Percentiles rank a stretch among this genome's conserved stretches.
Conservation (phyloP, 1,284 basidiomycete species). For the Leccinum subrobustum region DNA sequence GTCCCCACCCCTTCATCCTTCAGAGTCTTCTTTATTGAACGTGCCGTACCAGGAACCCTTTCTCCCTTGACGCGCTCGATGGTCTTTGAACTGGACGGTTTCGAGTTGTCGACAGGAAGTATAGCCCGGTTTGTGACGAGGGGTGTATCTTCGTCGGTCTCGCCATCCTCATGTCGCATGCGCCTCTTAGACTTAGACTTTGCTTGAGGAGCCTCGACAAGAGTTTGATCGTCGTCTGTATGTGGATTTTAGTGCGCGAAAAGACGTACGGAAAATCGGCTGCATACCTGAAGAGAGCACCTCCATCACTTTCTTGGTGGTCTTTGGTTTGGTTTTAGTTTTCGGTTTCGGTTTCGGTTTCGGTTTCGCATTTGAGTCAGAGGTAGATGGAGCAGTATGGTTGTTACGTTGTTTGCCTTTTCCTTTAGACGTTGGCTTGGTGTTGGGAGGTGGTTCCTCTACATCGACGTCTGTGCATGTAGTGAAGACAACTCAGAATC, state of each 20-base stretch:
- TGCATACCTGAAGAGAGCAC: conserved; percentile 16
- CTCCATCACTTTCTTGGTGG: conserved; percentile 7
- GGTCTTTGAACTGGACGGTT: not conserved
- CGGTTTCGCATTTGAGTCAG: not conserved
- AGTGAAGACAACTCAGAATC: too few relatives aligned
- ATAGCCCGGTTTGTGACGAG: conserved; percentile 1
- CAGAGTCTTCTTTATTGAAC: conserved; percentile 1
- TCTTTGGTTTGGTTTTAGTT: conserved; percentile 8
- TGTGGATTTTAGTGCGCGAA: not conserved
- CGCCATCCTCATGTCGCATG: not conserved
- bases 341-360: too few relatives aligned
- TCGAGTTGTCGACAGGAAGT: not conserved
- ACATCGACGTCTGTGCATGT: too few relatives aligned
- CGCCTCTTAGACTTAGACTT: conserved; percentile 5
- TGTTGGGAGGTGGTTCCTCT: too few relatives aligned
- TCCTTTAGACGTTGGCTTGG: not conserved
- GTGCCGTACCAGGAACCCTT: not conserved
- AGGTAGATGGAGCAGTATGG: not conserved
- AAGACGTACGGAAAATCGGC: not conserved
- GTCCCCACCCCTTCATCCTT: not conserved
- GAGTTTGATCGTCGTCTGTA: conserved; percentile 30
- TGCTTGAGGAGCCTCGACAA: conserved; percentile 23
- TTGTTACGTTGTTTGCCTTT: not conserved
- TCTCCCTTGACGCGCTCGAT: not conserved
- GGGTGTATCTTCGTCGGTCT: conserved; percentile 4